phyloP scores from a whole-genome alignment of 2,329 filamentous ascomycete species.

The Fusarium torreyae region DNA sequence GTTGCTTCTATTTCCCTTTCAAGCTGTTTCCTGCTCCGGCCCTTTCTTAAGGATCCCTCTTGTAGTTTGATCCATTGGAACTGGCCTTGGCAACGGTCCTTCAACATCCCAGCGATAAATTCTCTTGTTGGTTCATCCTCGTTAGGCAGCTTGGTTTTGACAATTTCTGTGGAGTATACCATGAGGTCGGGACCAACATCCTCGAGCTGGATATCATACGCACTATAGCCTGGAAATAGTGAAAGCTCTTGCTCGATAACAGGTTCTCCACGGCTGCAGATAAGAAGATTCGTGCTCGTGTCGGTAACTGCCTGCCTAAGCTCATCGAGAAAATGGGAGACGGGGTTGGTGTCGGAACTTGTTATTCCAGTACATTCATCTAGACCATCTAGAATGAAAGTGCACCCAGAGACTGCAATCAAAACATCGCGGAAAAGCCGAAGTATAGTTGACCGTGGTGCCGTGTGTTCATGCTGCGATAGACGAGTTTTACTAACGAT shows the following conservation, averaged over 20 bases:
- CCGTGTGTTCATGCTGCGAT: neutral
- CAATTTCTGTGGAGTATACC: slow-evolving; percentile 24
- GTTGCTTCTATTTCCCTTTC: slow-evolving; percentile 49
- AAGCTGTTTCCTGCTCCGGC: slow-evolving; percentile 51
- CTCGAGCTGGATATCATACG: neutral
- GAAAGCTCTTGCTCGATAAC: fast-evolving
- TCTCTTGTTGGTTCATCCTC: slow-evolving; percentile 37
- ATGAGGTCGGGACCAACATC: neutral
- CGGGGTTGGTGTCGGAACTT: slow-evolving; percentile 21
- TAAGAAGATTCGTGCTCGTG: slow-evolving; percentile 10
- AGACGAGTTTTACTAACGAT: neutral
- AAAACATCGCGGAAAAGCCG: fast-evolving
- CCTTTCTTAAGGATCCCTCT: slow-evolving; percentile 41
- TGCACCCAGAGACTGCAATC: neutral
- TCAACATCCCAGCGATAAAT: slow-evolving; percentile 44
- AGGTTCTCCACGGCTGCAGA: neutral
- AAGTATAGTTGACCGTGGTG: fast-evolving
- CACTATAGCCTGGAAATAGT: fast-evolving
- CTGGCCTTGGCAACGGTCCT: slow-evolving; percentile 51
- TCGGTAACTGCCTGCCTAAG: slow-evolving; percentile 5
- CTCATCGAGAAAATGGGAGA: slow-evolving; percentile 24
- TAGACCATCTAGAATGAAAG: slow-evolving; percentile 23
- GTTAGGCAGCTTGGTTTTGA: slow-evolving; percentile 49
- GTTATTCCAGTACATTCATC: slow-evolving; percentile 1
- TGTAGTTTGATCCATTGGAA: slow-evolving; percentile 55